A percentile compares a stretch with the other conserved stretches of the same genome.
Conservation (phyloP, 2,329 filamentous ascomycete genomes). For the Aspergillus alliaceus region DNA sequence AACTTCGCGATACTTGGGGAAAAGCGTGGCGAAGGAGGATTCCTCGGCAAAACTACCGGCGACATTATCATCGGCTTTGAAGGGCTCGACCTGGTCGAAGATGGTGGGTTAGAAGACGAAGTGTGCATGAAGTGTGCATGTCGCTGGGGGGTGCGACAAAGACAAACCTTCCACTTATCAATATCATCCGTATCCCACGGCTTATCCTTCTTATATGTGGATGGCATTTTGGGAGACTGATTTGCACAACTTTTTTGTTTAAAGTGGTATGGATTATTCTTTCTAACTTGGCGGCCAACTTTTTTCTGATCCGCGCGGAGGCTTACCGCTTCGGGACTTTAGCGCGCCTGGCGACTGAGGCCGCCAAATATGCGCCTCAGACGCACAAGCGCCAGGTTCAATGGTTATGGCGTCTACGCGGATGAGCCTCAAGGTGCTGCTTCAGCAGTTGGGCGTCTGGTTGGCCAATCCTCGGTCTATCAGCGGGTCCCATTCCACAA, state of each 20-base stretch:
- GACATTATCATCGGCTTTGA: conserved; percentile 80
- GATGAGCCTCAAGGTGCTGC: conserved; percentile 1
- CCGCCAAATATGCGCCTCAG: conserved; percentile 10
- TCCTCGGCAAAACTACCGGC: conserved; percentile 89
- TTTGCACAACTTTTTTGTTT: neutral
- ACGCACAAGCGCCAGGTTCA: conserved; percentile 20
- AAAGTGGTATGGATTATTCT: neutral
- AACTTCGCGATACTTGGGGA: conserved; percentile 94
- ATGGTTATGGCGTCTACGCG: conserved; percentile 4
- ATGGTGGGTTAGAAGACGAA: conserved; percentile 2
- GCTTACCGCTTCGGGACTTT: conserved; percentile 20
- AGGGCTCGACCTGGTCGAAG: conserved; percentile 65
- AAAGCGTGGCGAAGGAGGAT: conserved; percentile 79
- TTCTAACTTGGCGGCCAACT: conserved; percentile 17
- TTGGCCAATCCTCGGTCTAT: neutral
- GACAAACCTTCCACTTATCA: conserved; percentile 83
- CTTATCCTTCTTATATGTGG: conserved; percentile 85
- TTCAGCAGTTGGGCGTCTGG: neutral
- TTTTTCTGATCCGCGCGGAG: conserved; percentile 22
- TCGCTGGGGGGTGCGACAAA: neutral
- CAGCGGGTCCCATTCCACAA: conserved; percentile 2
- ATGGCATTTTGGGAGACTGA: conserved; percentile 65
- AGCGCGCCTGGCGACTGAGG: conserved; percentile 6
- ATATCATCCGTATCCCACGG: conserved; percentile 96
- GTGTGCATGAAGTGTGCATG: neutral